These are phyloP conservation scores for Pyrenophora tritici-repentis DNA, from an alignment of 2,329 filamentous ascomycete genomes.

Conservation along the genomic window DNA sequence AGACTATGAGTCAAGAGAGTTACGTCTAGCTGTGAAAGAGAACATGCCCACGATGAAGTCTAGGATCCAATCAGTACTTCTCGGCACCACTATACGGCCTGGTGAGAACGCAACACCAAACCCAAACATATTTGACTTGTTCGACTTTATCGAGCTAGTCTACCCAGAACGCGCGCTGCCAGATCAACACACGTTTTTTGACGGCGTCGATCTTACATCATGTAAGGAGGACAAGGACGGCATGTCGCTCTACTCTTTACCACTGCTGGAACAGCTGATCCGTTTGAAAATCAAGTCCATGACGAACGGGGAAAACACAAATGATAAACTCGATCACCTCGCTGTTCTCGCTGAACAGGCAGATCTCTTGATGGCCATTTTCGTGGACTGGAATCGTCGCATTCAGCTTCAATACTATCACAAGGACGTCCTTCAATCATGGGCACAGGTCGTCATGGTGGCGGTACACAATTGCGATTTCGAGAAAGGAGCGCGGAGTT, in stretches of 20 bases:
- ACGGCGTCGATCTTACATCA: constrained; percentile 68
- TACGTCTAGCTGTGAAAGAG: constrained; percentile 75
- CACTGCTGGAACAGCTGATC: constrained; percentile 74
- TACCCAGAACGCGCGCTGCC: constrained; percentile 54
- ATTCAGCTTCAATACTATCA: constrained; percentile 61
- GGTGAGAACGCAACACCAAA: constrained; percentile 70
- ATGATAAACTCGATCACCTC: constrained; percentile 19
- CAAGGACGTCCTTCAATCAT: constrained; percentile 74
- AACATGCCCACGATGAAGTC: constrained; percentile 62
- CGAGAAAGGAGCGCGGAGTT: constrained; percentile 70
- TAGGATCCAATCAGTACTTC: constrained; percentile 65
- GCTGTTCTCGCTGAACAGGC: constrained; percentile 55
- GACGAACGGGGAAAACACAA: constrained; percentile 50
- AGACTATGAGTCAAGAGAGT: constrained; percentile 83
- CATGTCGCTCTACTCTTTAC: constrained; percentile 67
- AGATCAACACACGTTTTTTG: constrained; percentile 64
- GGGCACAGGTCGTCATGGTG: constrained; percentile 82
- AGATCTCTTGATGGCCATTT: constrained; percentile 60
- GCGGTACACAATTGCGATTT: constrained; percentile 84
- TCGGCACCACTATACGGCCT: constrained; percentile 72
- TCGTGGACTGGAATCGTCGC: constrained; percentile 67
- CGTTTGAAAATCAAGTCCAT: constrained; percentile 69
- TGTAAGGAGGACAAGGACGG: constrained; percentile 65
- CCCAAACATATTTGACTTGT: constrained; percentile 84
- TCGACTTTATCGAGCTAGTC: constrained; percentile 81